Percentiles rank a stretch among this genome's conserved stretches.
Evolutionary conservation across 176 grass and related monocot species (phyloP).

Genomic region (Oryza meyeriana): DNA sequence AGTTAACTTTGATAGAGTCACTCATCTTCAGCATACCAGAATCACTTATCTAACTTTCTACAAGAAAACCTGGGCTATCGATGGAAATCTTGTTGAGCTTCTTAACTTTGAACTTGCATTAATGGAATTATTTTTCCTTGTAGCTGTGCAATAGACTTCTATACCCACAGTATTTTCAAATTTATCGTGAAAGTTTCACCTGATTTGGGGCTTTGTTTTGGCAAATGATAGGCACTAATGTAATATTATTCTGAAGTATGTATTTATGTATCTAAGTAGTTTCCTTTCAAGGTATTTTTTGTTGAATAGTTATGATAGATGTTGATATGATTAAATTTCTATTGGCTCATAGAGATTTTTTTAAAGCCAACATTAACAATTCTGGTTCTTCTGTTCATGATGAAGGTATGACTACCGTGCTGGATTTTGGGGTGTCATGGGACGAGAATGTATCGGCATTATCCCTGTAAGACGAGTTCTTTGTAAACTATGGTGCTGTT

Average conservation of each 20-base stretch:
- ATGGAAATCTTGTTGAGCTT: not conserved
- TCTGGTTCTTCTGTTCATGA: conserved; percentile 15
- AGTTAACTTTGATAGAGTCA: not conserved
- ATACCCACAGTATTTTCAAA: not conserved
- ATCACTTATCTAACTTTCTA: not conserved
- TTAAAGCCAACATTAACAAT: conserved; percentile 14
- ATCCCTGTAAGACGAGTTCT: conserved; percentile 69
- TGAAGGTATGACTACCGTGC: conserved; percentile 86
- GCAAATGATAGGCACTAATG: not conserved
- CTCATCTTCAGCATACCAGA: not conserved
- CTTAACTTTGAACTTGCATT: conserved; percentile 18
- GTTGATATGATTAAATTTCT: not conserved
- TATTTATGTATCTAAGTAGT: conserved; percentile 20
- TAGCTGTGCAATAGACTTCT: not conserved
- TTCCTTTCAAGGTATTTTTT: not conserved
- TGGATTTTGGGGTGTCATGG: conserved; percentile 99
- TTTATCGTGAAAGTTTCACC: not conserved
- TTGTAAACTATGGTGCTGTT: conserved; percentile 8
- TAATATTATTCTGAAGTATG: not conserved
- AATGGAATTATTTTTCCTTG: not conserved
- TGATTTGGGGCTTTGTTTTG: conserved; percentile 4
- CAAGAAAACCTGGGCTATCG: not conserved
- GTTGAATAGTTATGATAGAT: not conserved
- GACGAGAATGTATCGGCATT: conserved; percentile 90
- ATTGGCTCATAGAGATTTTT: not conserved